Conservation (phyloP, 129 eudicot species). For the Arctium lappa region DNA sequence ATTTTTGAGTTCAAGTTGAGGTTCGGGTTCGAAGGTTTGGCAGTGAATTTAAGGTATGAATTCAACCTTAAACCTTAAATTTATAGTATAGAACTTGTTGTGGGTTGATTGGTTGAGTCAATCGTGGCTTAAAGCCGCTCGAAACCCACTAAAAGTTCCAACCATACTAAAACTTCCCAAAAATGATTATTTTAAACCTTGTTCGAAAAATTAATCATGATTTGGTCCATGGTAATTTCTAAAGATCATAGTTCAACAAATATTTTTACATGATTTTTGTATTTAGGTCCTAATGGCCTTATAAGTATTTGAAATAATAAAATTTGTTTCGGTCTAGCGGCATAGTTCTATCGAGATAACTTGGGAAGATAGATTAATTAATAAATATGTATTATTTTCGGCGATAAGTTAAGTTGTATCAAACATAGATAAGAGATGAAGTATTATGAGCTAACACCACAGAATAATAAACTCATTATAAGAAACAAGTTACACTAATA, state of each 20-base stretch:
- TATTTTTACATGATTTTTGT: neutral
- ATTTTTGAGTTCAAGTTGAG: too few relatives aligned
- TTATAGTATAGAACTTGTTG: too few relatives aligned
- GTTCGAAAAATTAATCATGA: neutral
- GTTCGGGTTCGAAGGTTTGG: too few relatives aligned
- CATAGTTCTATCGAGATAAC: neutral
- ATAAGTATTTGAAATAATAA: neutral
- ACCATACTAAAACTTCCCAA: neutral
- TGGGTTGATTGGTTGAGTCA: too few relatives aligned
- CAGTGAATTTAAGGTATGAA: too few relatives aligned
- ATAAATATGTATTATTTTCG: neutral
- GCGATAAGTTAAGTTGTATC: neutral
- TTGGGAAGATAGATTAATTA: neutral
- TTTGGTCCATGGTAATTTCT: neutral
- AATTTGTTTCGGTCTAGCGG: neutral
- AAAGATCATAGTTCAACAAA: neutral
- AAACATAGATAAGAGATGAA: neutral
- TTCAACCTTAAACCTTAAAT: too few relatives aligned
- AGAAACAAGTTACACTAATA: neutral
- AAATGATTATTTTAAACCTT: neutral
- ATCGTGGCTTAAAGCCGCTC: too few relatives aligned
- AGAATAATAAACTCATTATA: neutral
- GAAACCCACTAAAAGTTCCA: too few relatives aligned
- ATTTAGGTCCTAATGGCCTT: neutral
- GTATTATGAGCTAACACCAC: neutral